Base-by-base conservation (phyloP, 2,329 filamentous ascomycete species). In the Aureobasidium musti region DNA sequence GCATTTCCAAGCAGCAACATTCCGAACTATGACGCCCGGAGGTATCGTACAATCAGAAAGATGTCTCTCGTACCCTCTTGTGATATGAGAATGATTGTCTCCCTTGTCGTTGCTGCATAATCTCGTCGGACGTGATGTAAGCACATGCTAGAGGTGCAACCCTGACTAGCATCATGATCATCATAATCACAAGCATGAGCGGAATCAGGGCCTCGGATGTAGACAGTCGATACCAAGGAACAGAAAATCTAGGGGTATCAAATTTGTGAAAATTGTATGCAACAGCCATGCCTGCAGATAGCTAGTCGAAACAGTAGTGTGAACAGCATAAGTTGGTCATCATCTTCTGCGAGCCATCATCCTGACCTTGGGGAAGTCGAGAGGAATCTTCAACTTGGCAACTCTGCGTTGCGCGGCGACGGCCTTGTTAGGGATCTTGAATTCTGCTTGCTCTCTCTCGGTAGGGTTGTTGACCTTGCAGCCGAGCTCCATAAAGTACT, bases 401-500 rank as follows among this genome's bases (percentile, higher is more conserved):
- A 93, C 79, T 68, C 79, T 83, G 68, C 87, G 86, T 66, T 86
- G 86, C 23, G 78, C 77, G 4, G 83, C 84, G 73, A 86, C 83
- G 1, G 85, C 85, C 74, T 87, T 88, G 37, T 84, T 85, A 70
- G 64, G 35, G n/a, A 87, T 83, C 67, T 85, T 82, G 70, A 82
- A 79, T 75, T 83, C 86, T 35, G 76, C 74, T 57, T 77, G 74
- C 66, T 85, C 82, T 21, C 74, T 75, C 60, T 83, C 82, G 4
- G 79, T 82, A 14, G 82, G 77, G 33, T 75, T 70, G 21, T 67
- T 73, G 39, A 91, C 82, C 71, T 83, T 86, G 35, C 88, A 91
- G 26, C 91, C 91, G 70, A 95, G 87, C 76, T 94, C 91, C 56
- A 81, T 79, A 76, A 91, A 93, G 76, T 92, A 93, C 73, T 87